phyloP scores from a whole-genome alignment of 2,329 filamentous ascomycete genomes.

The Claviceps sp. region DNA sequence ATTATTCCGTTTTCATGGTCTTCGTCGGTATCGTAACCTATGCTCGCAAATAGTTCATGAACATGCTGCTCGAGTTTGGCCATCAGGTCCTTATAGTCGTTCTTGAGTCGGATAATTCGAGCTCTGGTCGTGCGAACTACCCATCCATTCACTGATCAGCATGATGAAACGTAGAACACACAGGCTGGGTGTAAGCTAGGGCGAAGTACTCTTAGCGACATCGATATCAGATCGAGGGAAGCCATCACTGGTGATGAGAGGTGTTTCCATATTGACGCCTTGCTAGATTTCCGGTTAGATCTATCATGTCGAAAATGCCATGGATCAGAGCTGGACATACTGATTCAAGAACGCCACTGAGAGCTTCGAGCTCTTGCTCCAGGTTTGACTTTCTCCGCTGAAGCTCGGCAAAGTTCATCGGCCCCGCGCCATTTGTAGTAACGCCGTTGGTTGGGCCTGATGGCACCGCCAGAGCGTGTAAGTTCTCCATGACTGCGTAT shows the following conservation, averaged over 20 bases:
- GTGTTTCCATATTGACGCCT: constrained; percentile 82
- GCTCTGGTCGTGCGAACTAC: constrained; percentile 84
- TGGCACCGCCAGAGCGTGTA: constrained; percentile 46
- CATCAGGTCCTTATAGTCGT: constrained; percentile 92
- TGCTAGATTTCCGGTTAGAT: constrained; percentile 44
- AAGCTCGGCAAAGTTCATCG: constrained; percentile 64
- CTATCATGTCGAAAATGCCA: too few species aligned
- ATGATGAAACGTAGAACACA: neutral
- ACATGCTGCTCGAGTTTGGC: constrained; percentile 66
- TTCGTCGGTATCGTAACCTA: constrained; percentile 29
- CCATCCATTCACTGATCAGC: constrained; percentile 7
- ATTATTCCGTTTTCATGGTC: constrained; percentile 22
- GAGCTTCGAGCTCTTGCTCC: constrained; percentile 74
- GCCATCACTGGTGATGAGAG: constrained; percentile 75
- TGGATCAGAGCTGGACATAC: constrained; percentile 34
- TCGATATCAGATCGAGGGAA: constrained; percentile 90
- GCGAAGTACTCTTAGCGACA: constrained; percentile 81
- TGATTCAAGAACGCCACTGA: constrained; percentile 78
- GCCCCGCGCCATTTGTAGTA: constrained; percentile 45
- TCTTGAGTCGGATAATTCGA: constrained; percentile 76
- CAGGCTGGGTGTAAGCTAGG: neutral
- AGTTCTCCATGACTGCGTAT: constrained; percentile 32
- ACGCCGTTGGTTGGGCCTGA: constrained; percentile 62
- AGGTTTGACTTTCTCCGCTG: constrained; percentile 73
- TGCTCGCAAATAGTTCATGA: constrained; percentile 77